Evolutionary conservation across 2,329 filamentous ascomycete species (phyloP).

Genomic region (Colletotrichum liriopes): DNA sequence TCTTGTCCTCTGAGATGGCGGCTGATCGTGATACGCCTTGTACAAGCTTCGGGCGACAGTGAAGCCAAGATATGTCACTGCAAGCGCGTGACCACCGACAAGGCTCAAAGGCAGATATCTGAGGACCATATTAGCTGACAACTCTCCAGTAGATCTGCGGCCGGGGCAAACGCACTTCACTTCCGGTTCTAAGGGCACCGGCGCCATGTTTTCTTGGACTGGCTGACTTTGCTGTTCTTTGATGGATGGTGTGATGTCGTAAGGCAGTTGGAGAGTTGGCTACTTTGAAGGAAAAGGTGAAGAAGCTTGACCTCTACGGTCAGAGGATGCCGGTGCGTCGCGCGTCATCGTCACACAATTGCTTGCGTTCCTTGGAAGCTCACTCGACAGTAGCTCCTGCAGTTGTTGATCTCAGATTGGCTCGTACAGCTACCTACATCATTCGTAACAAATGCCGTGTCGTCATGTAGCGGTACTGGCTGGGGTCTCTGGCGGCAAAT

Average conservation of each 20-base stretch:
- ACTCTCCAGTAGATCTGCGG: neutral
- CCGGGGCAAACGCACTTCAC: slow-evolving; percentile 43
- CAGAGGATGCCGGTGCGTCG: slow-evolving; percentile 12
- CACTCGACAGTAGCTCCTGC: slow-evolving; percentile 18
- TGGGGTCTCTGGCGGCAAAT: slow-evolving; percentile 1
- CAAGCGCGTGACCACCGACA: slow-evolving; percentile 44
- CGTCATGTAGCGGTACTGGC: slow-evolving; percentile 29
- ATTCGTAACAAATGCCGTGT: neutral
- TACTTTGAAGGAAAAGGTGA: neutral
- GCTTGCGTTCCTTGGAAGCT: slow-evolving; percentile 35
- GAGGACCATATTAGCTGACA: slow-evolving; percentile 40
- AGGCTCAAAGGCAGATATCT: slow-evolving; percentile 40
- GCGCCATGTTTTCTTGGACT: slow-evolving; percentile 45
- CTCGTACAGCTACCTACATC: slow-evolving; percentile 33
- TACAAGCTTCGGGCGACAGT: slow-evolving; percentile 47
- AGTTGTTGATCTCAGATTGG: slow-evolving; percentile 4
- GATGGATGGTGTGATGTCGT: neutral
- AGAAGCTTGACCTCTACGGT: slow-evolving; percentile 10
- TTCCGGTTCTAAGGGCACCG: slow-evolving; percentile 46
- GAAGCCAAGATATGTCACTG: slow-evolving; percentile 43
- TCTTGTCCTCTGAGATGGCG: slow-evolving; percentile 55
- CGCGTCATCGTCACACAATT: slow-evolving; percentile 39
- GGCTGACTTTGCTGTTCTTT: neutral
- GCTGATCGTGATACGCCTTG: slow-evolving; percentile 48
- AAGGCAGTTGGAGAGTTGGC: neutral